Percentiles rank a stretch among this genome's conserved stretches.
Conservation (phyloP, 305 asterid species). For the Petunia hybrid region DNA sequence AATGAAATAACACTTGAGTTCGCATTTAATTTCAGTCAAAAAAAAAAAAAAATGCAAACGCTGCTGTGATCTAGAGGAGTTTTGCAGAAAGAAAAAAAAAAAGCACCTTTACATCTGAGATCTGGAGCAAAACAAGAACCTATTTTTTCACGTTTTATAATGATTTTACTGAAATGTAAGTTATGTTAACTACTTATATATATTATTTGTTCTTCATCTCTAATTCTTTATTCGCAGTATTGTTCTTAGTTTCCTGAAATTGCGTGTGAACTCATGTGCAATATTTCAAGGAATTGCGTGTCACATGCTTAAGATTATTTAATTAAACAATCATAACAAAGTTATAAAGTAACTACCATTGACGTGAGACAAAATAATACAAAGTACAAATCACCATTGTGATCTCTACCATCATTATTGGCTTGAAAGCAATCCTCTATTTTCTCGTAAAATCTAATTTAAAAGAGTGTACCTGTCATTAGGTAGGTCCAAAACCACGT, state of each 20-base stretch:
- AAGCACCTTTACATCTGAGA: too few relatives aligned
- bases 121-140: too few relatives aligned
- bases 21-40: too few relatives aligned
- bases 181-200: not conserved
- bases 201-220: too few relatives aligned
- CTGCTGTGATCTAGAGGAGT: too few relatives aligned
- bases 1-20: too few relatives aligned
- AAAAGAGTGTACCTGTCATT: not conserved
- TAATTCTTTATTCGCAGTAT: not conserved
- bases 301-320: constrained; percentile 20
- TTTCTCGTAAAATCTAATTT: not conserved
- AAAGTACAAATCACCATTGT: constrained; percentile 19
- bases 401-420: not conserved
- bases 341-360: constrained; percentile 18
- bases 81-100: too few relatives aligned
- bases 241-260: not conserved
- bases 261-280: not conserved
- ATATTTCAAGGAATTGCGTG: not conserved
- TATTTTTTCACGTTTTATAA: not conserved
- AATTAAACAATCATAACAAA: not conserved
- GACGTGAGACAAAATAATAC: constrained; percentile 4
- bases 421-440: not conserved
- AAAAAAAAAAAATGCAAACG: too few relatives aligned
- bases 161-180: not conserved
- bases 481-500: constrained; percentile 27